Evolutionary conservation across 2,329 filamentous ascomycete genomes (phyloP).

Genomic region (Mycogone perniciosa): DNA sequence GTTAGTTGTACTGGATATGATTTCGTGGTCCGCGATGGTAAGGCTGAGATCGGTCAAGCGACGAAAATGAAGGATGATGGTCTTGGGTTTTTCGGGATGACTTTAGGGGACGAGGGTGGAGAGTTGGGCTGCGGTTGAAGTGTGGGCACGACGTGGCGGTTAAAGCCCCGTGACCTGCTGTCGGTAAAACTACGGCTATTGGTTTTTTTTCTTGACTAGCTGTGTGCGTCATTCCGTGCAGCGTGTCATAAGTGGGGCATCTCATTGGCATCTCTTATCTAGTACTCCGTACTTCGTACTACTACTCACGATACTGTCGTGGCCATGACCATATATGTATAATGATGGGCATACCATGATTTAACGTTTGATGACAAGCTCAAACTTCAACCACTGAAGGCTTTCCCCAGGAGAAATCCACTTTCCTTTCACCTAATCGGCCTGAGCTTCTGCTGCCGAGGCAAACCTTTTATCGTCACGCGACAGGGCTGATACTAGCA

Average conservation of each 20-base stretch:
- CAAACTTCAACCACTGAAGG: no score
- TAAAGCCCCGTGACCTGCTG: constrained; percentile 20
- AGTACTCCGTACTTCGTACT: no score
- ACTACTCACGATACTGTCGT: no score
- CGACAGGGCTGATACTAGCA: not conserved
- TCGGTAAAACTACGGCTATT: constrained; percentile 16
- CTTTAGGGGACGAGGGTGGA: constrained; percentile 1
- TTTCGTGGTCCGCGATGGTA: not conserved
- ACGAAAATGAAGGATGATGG: not conserved
- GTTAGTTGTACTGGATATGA: constrained; percentile 13
- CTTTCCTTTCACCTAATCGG: no score
- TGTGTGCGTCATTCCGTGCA: not conserved
- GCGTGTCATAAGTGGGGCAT: not conserved
- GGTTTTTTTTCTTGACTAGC: not conserved
- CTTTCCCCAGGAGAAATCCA: no score
- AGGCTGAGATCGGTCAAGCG: not conserved
- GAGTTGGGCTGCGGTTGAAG: constrained; percentile 10
- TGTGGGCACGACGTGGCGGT: constrained; percentile 17
- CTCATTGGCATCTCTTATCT: not conserved
- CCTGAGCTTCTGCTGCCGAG: not conserved
- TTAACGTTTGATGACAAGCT: no score
- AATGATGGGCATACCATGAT: no score
- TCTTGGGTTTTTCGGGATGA: constrained; percentile 3
- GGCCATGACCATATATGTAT: no score
- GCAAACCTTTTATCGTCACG: not conserved